These are phyloP conservation scores for Daldinia childiae DNA, from an alignment of 495 filamentous ascomycete genomes.

Conservation along the genomic window DNA sequence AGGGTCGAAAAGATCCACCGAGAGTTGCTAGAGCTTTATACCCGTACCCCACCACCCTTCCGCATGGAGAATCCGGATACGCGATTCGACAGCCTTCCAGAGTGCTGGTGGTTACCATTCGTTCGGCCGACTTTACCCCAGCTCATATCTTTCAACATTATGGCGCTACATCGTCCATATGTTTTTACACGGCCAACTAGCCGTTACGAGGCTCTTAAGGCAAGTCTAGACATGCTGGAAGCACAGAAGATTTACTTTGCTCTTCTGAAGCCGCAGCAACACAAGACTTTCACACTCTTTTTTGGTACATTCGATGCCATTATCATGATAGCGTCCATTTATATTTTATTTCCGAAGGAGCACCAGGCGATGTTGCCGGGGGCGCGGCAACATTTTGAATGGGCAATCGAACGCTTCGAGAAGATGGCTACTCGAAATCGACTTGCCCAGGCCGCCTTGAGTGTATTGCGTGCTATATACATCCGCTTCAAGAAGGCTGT, in stretches of 20 bases:
- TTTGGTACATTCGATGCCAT: constrained; percentile 71
- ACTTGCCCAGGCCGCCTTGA: constrained; percentile 62
- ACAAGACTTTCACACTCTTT: constrained; percentile 64
- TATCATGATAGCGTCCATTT: constrained; percentile 67
- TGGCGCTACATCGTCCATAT: constrained; percentile 70
- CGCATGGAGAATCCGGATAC: constrained; percentile 65
- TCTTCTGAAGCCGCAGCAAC: constrained; percentile 59
- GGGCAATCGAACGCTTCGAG: constrained; percentile 62
- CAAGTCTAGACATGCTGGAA: constrained; percentile 63
- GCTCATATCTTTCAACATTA: constrained; percentile 61
- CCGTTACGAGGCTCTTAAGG: constrained; percentile 62
- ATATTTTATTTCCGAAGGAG: constrained; percentile 62
- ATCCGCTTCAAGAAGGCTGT: constrained; percentile 57
- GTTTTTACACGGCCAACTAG: constrained; percentile 65
- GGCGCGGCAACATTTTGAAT: constrained; percentile 62
- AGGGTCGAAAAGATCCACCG: constrained; percentile 64
- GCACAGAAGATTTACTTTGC: constrained; percentile 63
- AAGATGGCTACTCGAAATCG: constrained; percentile 59
- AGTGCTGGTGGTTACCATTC: constrained; percentile 63
- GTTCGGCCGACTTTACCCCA: constrained; percentile 59
- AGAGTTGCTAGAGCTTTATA: constrained; percentile 57
- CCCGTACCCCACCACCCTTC: constrained; percentile 61
- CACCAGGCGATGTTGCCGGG: constrained; percentile 53
- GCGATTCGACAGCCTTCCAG: constrained; percentile 58
- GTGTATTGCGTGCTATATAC: constrained; percentile 59